phyloP scores from a whole-genome alignment of 225 moss, liverwort and hornwort species.

The Marchantia paleacea region DNA sequence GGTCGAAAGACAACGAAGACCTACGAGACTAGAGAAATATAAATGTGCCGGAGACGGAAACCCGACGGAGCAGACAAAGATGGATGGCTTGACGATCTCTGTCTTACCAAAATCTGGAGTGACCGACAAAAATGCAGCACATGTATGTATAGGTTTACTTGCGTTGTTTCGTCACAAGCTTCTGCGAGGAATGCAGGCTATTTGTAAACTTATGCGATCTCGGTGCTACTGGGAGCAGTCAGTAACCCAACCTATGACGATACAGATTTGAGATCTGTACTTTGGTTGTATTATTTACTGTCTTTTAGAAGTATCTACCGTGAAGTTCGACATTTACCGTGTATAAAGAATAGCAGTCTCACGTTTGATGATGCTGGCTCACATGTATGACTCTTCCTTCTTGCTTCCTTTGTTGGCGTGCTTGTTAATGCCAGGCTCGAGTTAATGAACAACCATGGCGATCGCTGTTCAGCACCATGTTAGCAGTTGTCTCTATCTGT shows the following conservation, averaged over 20 bases:
- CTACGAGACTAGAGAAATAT: not conserved
- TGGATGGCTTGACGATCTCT: not conserved
- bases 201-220: not conserved
- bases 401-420: too few relatives aligned
- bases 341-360: not conserved
- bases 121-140: not conserved
- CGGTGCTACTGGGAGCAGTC: not conserved
- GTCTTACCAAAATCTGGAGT: not conserved
- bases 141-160: not conserved
- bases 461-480: too few relatives aligned
- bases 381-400: too few relatives aligned
- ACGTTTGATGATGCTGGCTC: not conserved
- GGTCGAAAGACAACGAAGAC: not conserved
- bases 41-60: too few relatives aligned
- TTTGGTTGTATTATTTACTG: slow-evolving; percentile 5
- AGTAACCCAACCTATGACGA: slow-evolving; percentile 5
- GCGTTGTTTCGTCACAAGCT: not conserved
- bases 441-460: too few relatives aligned
- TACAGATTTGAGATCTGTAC: not conserved
- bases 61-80: not conserved
- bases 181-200: not conserved
- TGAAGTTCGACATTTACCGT: not conserved
- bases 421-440: too few relatives aligned
- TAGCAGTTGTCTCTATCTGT: too few relatives aligned
- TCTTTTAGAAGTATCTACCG: not conserved